phyloP scores from a whole-genome alignment of 2,329 filamentous ascomycete genomes.

The Claviceps humidiphila region DNA sequence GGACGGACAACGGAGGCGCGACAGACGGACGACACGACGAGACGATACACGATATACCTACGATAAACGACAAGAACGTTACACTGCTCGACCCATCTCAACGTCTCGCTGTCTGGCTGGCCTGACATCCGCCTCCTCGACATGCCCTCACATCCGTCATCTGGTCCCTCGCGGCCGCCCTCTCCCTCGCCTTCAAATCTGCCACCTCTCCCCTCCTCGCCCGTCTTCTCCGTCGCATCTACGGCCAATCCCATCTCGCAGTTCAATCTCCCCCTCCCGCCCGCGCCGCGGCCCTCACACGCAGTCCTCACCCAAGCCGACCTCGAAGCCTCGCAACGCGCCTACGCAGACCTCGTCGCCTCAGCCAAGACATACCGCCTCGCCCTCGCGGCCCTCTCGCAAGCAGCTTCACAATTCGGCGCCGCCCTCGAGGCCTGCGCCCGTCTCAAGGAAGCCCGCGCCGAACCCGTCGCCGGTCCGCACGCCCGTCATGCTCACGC shows the following conservation, averaged over 20 bases:
- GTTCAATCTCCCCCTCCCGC: slow-evolving; percentile 47
- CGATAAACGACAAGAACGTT: too few relatives aligned
- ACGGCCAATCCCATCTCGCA: slow-evolving; percentile 46
- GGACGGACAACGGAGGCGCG: too few relatives aligned
- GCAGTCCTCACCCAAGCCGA: slow-evolving; percentile 50
- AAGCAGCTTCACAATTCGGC: slow-evolving; percentile 49
- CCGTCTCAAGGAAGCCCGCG: slow-evolving; percentile 52
- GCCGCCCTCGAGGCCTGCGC: slow-evolving; percentile 53
- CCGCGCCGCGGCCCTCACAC: slow-evolving; percentile 42
- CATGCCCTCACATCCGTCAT: slow-evolving; percentile 2
- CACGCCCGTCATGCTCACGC: slow-evolving; percentile 32
- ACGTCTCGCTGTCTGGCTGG: not conserved
- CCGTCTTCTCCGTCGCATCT: slow-evolving; percentile 49
- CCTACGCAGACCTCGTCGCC: slow-evolving; percentile 48
- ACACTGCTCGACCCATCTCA: too few relatives aligned
- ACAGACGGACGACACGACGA: too few relatives aligned
- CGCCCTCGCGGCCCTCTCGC: slow-evolving; percentile 47
- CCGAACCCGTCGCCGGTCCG: slow-evolving; percentile 36
- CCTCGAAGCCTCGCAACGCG: slow-evolving; percentile 47
- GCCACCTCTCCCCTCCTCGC: slow-evolving; percentile 48
- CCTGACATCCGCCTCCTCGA: not conserved
- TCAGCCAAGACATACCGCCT: slow-evolving; percentile 51
- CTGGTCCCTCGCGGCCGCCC: slow-evolving; percentile 22
- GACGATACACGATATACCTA: too few relatives aligned
- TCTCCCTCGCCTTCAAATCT: slow-evolving; percentile 43